Percentiles rank a stretch among this genome's conserved stretches.
These are phyloP conservation scores for Elsinoe fawcettii DNA, from an alignment of 2,329 filamentous ascomycete species.

Conservation along the genomic window DNA sequence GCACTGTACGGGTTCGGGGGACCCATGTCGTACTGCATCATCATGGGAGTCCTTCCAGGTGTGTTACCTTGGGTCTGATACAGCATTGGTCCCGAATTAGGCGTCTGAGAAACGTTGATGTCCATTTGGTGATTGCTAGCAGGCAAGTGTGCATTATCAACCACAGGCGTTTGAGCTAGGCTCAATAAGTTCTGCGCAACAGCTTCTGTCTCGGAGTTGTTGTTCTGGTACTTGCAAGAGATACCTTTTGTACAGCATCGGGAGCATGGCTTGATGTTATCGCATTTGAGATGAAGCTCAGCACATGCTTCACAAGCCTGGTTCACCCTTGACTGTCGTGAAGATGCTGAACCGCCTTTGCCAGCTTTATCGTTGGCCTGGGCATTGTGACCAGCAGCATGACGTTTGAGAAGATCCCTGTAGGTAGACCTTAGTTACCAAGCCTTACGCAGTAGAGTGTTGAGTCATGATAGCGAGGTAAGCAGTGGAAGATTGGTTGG, in stretches of 20 bases:
- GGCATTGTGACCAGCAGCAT: slow-evolving; percentile 39
- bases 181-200: slow-evolving; percentile 19
- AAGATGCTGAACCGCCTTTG: slow-evolving; percentile 24
- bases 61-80: slow-evolving; percentile 5
- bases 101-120: not conserved
- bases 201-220: slow-evolving; percentile 27
- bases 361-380: slow-evolving; percentile 29
- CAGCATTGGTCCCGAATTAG: not conserved
- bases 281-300: slow-evolving; percentile 45
- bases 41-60: not conserved
- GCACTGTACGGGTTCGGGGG: slow-evolving; percentile 1
- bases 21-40: slow-evolving; percentile 10
- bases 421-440: not conserved
- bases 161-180: slow-evolving; percentile 8
- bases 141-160: not conserved
- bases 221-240: slow-evolving; percentile 33
- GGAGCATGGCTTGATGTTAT: slow-evolving; percentile 48
- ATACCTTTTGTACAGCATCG: slow-evolving; percentile 45
- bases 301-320: slow-evolving; percentile 48
- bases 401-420: slow-evolving; percentile 45
- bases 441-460: slow-evolving; percentile 6
- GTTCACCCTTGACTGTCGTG: slow-evolving; percentile 35
- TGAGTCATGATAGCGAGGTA: not conserved
- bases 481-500: not conserved
- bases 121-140: slow-evolving; percentile 6